These are phyloP conservation scores for Trametes cubensis DNA, from an alignment of 768 basidiomycete genomes.

Conservation along the genomic window DNA sequence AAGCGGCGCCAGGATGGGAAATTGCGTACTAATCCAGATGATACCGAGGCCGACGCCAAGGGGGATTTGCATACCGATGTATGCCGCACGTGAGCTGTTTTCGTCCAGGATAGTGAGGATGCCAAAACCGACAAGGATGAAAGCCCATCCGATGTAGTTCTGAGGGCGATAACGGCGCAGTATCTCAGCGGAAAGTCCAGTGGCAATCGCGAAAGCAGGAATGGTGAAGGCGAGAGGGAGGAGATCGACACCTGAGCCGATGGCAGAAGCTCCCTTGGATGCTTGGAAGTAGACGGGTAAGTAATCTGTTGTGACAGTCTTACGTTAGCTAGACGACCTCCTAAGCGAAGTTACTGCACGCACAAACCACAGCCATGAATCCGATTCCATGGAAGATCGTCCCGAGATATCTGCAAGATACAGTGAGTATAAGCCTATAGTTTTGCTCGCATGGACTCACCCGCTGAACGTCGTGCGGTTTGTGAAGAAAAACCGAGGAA, in stretches of 20 bases:
- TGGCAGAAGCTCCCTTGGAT: constrained; percentile 39
- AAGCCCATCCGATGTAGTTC: constrained; percentile 25
- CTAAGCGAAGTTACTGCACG: background rate
- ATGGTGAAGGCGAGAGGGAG: constrained; percentile 38
- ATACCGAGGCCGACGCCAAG: constrained; percentile 14
- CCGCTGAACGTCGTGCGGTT: constrained; percentile 11
- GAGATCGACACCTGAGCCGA: constrained; percentile 40
- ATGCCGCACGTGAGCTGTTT: constrained; percentile 16
- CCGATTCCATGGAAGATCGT: constrained; percentile 37
- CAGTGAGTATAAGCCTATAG: too few species aligned
- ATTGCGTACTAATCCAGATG: constrained; percentile 3
- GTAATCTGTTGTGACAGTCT: constrained; percentile 32
- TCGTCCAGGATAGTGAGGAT: constrained; percentile 31
- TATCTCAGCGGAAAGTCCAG: constrained; percentile 35
- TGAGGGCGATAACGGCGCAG: constrained; percentile 39
- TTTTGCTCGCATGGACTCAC: background rate
- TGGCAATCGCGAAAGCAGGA: constrained; percentile 42
- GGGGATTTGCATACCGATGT: constrained; percentile 35
- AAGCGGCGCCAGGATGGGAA: constrained; percentile 37
- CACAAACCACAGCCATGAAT: constrained; percentile 29
- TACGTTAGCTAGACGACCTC: background rate
- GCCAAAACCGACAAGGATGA: constrained; percentile 19
- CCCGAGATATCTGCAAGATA: constrained; percentile 34
- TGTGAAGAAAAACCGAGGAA: constrained; percentile 1
- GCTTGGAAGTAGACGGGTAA: constrained; percentile 52